These are phyloP conservation scores for Xylaria sp. DNA, from an alignment of 2,329 filamentous ascomycete genomes.

Conservation along the genomic window DNA sequence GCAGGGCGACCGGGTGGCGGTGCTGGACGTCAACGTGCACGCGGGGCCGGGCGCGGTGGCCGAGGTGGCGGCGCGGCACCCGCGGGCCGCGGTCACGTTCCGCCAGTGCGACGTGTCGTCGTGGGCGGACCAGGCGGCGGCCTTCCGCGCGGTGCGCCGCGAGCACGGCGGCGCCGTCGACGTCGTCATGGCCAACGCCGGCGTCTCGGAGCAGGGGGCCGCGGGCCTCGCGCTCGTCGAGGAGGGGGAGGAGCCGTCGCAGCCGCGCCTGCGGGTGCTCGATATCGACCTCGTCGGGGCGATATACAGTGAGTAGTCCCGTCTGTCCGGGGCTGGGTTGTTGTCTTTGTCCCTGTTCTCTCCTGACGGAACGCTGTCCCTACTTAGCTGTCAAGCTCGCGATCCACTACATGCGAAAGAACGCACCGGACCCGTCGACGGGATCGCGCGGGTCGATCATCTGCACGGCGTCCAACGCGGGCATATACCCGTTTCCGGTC, in stretches of 20 bases:
- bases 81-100: slow-evolving; percentile 34
- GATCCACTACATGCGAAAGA: slow-evolving; percentile 53
- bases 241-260: slow-evolving; percentile 26
- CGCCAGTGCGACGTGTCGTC: slow-evolving; percentile 41
- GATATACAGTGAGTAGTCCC: slow-evolving; percentile 51
- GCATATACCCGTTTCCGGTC: slow-evolving; percentile 53
- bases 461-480: slow-evolving; percentile 57
- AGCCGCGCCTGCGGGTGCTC: slow-evolving; percentile 31
- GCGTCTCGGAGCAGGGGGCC: slow-evolving; percentile 46
- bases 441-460: slow-evolving; percentile 49
- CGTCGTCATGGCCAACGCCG: slow-evolving; percentile 54
- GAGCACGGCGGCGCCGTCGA: slow-evolving; percentile 45
- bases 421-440: slow-evolving; percentile 32
- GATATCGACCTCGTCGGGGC: slow-evolving; percentile 44
- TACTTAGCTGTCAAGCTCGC: slow-evolving; percentile 50
- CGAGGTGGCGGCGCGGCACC: slow-evolving; percentile 32
- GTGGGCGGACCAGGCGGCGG: slow-evolving; percentile 41
- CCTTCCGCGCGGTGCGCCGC: slow-evolving; percentile 38
- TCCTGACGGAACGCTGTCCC: not conserved
- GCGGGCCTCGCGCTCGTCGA: slow-evolving; percentile 32
- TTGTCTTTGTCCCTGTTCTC: not conserved
- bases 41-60: slow-evolving; percentile 31
- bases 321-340: no score
- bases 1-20: slow-evolving; percentile 36
- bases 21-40: slow-evolving; percentile 39